phyloP scores from a whole-genome alignment of 805 yeast species.

The Candida tallmaniae region DNA sequence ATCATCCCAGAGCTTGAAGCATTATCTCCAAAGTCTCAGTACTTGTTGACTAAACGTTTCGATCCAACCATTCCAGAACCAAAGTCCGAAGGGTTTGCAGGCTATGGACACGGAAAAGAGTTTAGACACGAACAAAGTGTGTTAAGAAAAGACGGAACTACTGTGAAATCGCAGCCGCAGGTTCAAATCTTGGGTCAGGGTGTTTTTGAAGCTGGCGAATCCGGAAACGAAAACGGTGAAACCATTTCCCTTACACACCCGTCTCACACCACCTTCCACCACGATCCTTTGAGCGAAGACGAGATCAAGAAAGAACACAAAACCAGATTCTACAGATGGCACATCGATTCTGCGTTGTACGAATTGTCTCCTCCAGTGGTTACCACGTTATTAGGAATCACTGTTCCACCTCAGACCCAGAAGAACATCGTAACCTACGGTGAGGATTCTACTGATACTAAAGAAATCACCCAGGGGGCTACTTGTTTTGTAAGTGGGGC shows the following conservation, averaged over 20 bases:
- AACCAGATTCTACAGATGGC: slow-evolving; percentile 91
- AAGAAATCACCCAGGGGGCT: slow-evolving; percentile 76
- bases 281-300: slow-evolving; percentile 55
- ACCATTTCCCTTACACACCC: slow-evolving; percentile 71
- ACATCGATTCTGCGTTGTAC: slow-evolving; percentile 85
- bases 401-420: slow-evolving; percentile 67
- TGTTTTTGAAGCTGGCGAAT: slow-evolving; percentile 46
- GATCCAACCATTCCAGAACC: slow-evolving; percentile 60
- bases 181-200: slow-evolving; percentile 91
- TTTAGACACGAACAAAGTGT: slow-evolving; percentile 52
- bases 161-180: slow-evolving; percentile 81
- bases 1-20: slow-evolving; percentile 70
- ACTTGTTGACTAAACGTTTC: slow-evolving; percentile 67
- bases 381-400: slow-evolving; percentile 78
- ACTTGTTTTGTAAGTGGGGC: slow-evolving; percentile 89
- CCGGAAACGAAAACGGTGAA: slow-evolving; percentile 60
- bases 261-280: slow-evolving; percentile 78
- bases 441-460: slow-evolving; percentile 50
- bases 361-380: slow-evolving; percentile 83
- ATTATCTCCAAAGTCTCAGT: slow-evolving; percentile 71
- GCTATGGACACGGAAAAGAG: slow-evolving; percentile 83
- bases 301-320: slow-evolving; percentile 54
- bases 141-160: slow-evolving; percentile 72
- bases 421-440: slow-evolving; percentile 63
- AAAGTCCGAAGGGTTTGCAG: slow-evolving; percentile 38